Conservation (phyloP, 768 basidiomycete species). For the Boletus fagicola region DNA sequence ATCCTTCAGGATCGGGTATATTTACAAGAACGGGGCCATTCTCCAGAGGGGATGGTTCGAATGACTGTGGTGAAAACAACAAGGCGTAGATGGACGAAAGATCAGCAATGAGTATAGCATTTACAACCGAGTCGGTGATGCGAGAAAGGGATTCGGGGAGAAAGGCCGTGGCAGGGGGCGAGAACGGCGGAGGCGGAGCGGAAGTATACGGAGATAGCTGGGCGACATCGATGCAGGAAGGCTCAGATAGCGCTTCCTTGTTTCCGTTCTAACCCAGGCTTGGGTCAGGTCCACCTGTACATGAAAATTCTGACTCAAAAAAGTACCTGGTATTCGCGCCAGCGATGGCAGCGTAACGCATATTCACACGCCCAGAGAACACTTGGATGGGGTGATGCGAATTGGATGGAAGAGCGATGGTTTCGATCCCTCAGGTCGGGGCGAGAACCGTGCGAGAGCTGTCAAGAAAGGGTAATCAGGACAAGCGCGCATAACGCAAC, state of each 20-base stretch:
- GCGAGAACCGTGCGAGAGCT: slow-evolving; percentile 64
- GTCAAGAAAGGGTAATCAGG: slow-evolving; percentile 5
- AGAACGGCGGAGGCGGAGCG: slow-evolving; percentile 26
- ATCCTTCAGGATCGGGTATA: slow-evolving; percentile 61
- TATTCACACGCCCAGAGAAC: slow-evolving; percentile 72
- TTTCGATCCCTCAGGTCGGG: slow-evolving; percentile 73
- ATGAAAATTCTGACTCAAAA: background rate
- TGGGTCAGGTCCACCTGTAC: slow-evolving; percentile 4
- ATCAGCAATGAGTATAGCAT: slow-evolving; percentile 51
- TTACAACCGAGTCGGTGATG: slow-evolving; percentile 52
- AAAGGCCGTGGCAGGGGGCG: slow-evolving; percentile 34
- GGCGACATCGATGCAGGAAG: slow-evolving; percentile 21
- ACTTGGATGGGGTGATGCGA: slow-evolving; percentile 57
- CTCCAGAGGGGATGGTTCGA: slow-evolving; percentile 42
- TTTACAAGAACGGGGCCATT: slow-evolving; percentile 58
- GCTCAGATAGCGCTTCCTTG: slow-evolving; percentile 28
- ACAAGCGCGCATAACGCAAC: slow-evolving; percentile 1
- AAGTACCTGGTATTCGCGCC: slow-evolving; percentile 57
- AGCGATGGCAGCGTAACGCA: slow-evolving; percentile 58
- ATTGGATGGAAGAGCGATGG: slow-evolving; percentile 70
- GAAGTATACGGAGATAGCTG: slow-evolving; percentile 30
- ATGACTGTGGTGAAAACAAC: slow-evolving; percentile 48
- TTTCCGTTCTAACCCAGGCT: slow-evolving; percentile 30
- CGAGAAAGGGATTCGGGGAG: slow-evolving; percentile 40
- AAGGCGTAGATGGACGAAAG: slow-evolving; percentile 50